Evolutionary conservation across 2,329 filamentous ascomycete genomes (phyloP).

Genomic region (Fusarium temperatum): DNA sequence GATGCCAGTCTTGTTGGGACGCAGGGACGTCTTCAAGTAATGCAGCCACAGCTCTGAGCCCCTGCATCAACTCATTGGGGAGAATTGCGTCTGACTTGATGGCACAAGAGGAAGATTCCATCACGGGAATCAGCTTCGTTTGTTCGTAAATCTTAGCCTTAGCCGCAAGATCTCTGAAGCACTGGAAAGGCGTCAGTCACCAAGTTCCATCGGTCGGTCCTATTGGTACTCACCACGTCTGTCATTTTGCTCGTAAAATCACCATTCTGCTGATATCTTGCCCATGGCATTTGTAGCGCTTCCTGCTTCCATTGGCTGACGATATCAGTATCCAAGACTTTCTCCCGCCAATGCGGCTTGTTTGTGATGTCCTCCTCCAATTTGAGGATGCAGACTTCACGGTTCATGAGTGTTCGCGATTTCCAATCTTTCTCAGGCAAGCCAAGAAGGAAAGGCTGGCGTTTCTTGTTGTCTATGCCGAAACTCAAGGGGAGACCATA

Average conservation of each 20-base stretch:
- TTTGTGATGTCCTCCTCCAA: slow-evolving; percentile 50
- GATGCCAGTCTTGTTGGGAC: slow-evolving; percentile 4
- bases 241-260: neutral
- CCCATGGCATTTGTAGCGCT: neutral
- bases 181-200: neutral
- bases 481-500: neutral
- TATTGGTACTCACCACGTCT: neutral
- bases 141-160: neutral
- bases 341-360: slow-evolving; percentile 49
- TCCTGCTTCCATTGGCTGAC: neutral
- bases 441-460: neutral
- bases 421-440: neutral
- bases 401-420: slow-evolving; percentile 21
- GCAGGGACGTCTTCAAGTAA: neutral
- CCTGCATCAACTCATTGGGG: neutral
- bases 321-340: slow-evolving; percentile 34
- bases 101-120: neutral
- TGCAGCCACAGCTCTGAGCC: neutral
- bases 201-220: neutral
- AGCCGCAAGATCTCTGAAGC: neutral
- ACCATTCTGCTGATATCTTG: neutral
- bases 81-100: neutral
- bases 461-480: neutral
- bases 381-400: slow-evolving; percentile 49
- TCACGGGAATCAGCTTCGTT: neutral